A percentile compares a stretch with the other conserved stretches of the same genome.
phyloP scores from a whole-genome alignment of 441 rosid species.

The Jatropha multifida region DNA sequence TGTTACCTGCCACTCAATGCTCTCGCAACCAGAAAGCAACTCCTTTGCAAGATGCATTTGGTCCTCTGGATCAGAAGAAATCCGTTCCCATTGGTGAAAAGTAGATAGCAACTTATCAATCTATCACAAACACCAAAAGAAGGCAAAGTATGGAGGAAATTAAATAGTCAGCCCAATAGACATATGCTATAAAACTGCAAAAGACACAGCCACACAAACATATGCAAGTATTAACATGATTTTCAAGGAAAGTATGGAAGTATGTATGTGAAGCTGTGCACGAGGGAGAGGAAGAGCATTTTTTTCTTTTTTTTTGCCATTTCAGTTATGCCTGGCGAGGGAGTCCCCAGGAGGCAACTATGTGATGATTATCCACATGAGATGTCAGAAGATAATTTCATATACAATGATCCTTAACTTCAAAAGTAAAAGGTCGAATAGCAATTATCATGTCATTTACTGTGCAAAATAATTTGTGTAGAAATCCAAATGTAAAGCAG shows the following conservation, averaged over 20 bases:
- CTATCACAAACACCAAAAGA: constrained; percentile 37
- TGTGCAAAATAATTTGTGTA: too few species aligned
- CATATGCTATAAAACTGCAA: background rate
- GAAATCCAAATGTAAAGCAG: too few species aligned
- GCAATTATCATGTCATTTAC: too few species aligned
- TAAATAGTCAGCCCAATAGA: background rate
- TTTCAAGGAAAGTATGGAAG: background rate
- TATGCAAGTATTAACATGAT: background rate
- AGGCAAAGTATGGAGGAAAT: background rate
- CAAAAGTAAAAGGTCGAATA: background rate
- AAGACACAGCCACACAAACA: background rate
- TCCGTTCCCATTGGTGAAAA: constrained; percentile 88
- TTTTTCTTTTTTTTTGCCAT: background rate
- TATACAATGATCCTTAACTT: too few species aligned
- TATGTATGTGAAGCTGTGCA: background rate
- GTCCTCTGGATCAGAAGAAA: constrained; percentile 58
- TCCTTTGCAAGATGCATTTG: constrained; percentile 65
- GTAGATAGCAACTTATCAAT: constrained; percentile 86
- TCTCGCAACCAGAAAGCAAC: constrained; percentile 73
- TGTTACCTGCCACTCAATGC: constrained; percentile 97
- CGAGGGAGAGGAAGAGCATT: background rate
- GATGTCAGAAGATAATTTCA: background rate
- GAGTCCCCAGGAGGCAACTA: background rate
- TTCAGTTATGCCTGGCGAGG: background rate
- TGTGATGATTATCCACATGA: background rate